Evolutionary conservation across 2,329 filamentous ascomycete species (phyloP).

Genomic region (Aspergillus sp.): DNA sequence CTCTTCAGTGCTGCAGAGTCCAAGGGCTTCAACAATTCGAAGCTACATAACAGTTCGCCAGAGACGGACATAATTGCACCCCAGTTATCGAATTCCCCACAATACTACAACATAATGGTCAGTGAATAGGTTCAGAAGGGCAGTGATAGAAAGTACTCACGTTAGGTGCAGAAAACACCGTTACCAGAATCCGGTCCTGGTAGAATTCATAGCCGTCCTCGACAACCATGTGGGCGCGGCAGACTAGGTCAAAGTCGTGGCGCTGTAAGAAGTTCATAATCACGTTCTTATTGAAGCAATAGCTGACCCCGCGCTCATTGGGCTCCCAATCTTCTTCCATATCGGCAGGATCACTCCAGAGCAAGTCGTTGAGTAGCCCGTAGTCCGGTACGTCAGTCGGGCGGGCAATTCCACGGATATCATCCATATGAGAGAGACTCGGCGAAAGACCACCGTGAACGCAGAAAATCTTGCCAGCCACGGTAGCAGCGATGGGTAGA

Average conservation of each 20-base stretch:
- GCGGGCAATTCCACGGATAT: conserved; percentile 92
- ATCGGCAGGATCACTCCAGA: conserved; percentile 97
- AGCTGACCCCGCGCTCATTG: conserved; percentile 94
- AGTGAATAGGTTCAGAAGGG: conserved; percentile 18
- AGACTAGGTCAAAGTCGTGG: conserved; percentile 97
- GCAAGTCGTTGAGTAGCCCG: conserved; percentile 86
- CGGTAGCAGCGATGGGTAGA: conserved; percentile 91
- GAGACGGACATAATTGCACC: conserved; percentile 98
- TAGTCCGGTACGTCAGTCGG: conserved; percentile 98
- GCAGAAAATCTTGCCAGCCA: conserved; percentile 96
- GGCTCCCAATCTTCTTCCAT: conserved; percentile 99
- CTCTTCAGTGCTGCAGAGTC: conserved; percentile 96
- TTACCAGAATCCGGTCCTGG: conserved; percentile 89
- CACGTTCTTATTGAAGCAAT: conserved; percentile 97
- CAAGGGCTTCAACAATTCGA: conserved; percentile 92
- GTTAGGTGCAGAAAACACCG: conserved; percentile 96
- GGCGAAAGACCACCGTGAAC: conserved; percentile 94
- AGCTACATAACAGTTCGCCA: conserved; percentile 88
- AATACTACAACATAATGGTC: conserved; percentile 65
- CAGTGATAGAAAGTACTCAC: conserved; percentile 55
- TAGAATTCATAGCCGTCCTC: conserved; percentile 99
- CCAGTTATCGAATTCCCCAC: conserved; percentile 99
- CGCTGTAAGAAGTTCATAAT: conserved; percentile 93
- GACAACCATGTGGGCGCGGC: conserved; percentile 97
- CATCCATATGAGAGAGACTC: conserved; percentile 92